Percentiles rank a stretch among this genome's conserved stretches.
Conservation (phyloP, 768 basidiomycete genomes). For the Hortiboletus flavorubellus region DNA sequence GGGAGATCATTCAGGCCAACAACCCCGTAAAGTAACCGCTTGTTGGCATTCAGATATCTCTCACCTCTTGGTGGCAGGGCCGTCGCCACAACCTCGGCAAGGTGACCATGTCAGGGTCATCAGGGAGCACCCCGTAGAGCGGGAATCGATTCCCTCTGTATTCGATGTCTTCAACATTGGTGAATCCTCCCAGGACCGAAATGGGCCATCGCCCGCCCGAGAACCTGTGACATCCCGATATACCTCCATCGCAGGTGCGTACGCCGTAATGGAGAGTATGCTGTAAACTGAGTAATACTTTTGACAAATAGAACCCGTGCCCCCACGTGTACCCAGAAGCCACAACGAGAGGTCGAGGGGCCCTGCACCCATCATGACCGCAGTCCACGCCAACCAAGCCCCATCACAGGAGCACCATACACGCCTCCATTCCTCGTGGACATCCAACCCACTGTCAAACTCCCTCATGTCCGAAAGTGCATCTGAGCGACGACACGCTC, state of each 20-base stretch:
- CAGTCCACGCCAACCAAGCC: constrained; percentile 1
- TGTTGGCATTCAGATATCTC: neutral
- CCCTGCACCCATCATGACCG: constrained; percentile 8
- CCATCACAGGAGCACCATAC: constrained; percentile 15
- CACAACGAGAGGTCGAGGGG: constrained; percentile 17
- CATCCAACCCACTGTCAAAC: constrained; percentile 35
- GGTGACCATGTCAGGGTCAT: constrained; percentile 18
- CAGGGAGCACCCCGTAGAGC: constrained; percentile 21
- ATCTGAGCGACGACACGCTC: constrained; percentile 38
- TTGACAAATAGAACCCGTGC: constrained; percentile 14
- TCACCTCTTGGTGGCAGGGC: neutral
- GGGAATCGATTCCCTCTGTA: constrained; percentile 23
- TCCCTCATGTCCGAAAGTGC: constrained; percentile 45
- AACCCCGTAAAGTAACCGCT: constrained; percentile 6
- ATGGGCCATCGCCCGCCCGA: constrained; percentile 11
- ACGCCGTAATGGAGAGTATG: neutral
- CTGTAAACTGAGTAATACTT: constrained; percentile 1
- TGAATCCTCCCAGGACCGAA: constrained; percentile 19
- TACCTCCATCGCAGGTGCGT: constrained; percentile 15
- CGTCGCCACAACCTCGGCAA: constrained; percentile 3
- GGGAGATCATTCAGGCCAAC: constrained; percentile 6
- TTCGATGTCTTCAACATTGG: constrained; percentile 30
- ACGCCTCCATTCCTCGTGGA: constrained; percentile 25
- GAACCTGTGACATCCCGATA: constrained; percentile 10
- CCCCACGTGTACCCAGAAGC: constrained; percentile 11